Evolutionary conservation across 2,329 filamentous ascomycete species (phyloP).

Genomic region (Cladorrhinum sp.): DNA sequence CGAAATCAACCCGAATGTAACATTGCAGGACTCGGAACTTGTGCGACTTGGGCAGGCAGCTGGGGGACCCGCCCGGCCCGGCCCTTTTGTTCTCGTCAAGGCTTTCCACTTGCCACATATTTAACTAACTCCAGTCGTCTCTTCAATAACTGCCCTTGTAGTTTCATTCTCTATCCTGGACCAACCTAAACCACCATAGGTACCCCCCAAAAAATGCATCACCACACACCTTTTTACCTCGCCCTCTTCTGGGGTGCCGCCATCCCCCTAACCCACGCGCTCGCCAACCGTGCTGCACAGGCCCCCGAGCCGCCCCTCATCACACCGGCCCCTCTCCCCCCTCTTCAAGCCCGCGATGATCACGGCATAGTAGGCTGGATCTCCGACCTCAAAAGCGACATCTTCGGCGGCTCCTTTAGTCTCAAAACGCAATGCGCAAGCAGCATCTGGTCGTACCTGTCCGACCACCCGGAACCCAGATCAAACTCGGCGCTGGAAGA

Average conservation of each 20-base stretch:
- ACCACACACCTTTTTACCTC: neutral
- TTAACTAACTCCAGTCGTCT: neutral
- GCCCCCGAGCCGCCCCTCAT: neutral
- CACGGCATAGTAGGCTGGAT: neutral
- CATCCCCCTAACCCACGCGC: too few species aligned
- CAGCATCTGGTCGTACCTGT: neutral
- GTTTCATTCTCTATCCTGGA: too few species aligned
- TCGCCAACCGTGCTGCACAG: neutral
- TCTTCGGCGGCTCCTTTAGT: neutral
- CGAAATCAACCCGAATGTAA: neutral
- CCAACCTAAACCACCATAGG: neutral
- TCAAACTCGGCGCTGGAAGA: neutral
- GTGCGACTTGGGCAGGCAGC: neutral
- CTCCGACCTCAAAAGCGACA: neutral
- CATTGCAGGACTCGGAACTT: neutral
- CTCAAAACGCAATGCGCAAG: neutral
- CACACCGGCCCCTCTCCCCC: neutral
- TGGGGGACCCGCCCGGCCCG: neutral
- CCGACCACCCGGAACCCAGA: neutral
- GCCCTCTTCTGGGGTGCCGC: neutral
- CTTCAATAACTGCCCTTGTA: neutral
- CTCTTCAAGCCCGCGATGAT: neutral
- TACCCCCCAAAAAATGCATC: neutral
- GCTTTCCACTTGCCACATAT: neutral
- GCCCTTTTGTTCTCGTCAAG: too few species aligned